Evolutionary conservation across 2,329 filamentous ascomycete species (phyloP).

Genomic region (Trichoderma atrobrunneum): DNA sequence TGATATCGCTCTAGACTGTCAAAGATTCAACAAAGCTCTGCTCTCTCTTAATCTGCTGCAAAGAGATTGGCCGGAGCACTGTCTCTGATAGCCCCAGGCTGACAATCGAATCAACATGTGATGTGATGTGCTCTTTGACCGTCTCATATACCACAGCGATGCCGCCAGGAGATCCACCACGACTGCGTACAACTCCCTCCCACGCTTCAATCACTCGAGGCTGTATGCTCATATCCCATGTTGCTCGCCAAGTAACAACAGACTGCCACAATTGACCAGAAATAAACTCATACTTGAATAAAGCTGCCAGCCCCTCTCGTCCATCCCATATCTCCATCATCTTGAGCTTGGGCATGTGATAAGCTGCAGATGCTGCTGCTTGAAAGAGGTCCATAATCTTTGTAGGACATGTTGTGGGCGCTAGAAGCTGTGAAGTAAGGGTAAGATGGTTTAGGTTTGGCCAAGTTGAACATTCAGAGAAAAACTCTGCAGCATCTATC

Average conservation of each 20-base stretch:
- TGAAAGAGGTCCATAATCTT: slow-evolving; percentile 30
- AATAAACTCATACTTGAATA: slow-evolving; percentile 26
- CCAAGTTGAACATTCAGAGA: slow-evolving; percentile 30
- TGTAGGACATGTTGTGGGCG: slow-evolving; percentile 20
- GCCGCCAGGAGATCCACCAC: slow-evolving; percentile 16
- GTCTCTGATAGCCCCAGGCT: slow-evolving; percentile 24
- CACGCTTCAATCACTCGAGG: slow-evolving; percentile 25
- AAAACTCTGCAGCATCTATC: slow-evolving; percentile 33
- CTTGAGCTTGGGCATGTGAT: slow-evolving; percentile 31
- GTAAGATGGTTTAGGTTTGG: slow-evolving; percentile 31
- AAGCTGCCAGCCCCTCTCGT: slow-evolving; percentile 25
- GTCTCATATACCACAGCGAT: slow-evolving; percentile 19
- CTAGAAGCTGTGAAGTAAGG: slow-evolving; percentile 33
- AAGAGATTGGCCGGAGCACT: slow-evolving; percentile 24
- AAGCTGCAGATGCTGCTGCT: slow-evolving; percentile 26
- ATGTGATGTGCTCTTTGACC: slow-evolving; percentile 22
- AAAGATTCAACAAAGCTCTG: slow-evolving; percentile 16
- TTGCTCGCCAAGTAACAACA: slow-evolving; percentile 27
- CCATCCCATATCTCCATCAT: slow-evolving; percentile 36
- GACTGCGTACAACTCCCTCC: slow-evolving; percentile 22
- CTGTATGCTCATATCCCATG: slow-evolving; percentile 23
- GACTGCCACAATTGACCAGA: slow-evolving; percentile 22
- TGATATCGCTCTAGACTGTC: neutral
- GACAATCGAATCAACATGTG: slow-evolving; percentile 27
- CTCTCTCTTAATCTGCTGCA: slow-evolving; percentile 26